These are phyloP conservation scores for Staphylotrichum tortipilum DNA, from an alignment of 495 filamentous ascomycete species.

Conservation along the genomic window DNA sequence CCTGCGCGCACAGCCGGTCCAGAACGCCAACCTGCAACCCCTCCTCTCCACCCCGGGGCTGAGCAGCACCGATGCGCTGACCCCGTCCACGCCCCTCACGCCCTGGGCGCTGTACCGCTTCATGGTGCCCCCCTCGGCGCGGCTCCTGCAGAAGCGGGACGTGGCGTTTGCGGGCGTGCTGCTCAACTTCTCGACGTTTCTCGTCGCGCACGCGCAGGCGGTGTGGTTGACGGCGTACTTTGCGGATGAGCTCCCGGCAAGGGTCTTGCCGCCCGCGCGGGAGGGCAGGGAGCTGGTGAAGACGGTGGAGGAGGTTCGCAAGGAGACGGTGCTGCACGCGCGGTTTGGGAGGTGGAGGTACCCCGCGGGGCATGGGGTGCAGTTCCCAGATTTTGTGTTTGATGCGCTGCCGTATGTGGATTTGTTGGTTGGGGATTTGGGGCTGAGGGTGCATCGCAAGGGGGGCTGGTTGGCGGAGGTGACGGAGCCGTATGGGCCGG, in stretches of 20 bases:
- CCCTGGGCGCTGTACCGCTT: constrained; percentile 55
- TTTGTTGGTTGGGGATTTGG: constrained; percentile 58
- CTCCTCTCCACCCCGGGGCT: constrained; percentile 32
- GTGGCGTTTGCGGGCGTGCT: constrained; percentile 61
- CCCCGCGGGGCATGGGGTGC: constrained; percentile 53
- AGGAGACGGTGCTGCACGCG: constrained; percentile 54
- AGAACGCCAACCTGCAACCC: constrained; percentile 36
- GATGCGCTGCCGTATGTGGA: constrained; percentile 74
- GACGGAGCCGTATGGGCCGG: constrained; percentile 47
- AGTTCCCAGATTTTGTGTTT: constrained; percentile 65
- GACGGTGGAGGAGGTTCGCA: constrained; percentile 27
- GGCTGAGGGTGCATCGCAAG: constrained; percentile 40
- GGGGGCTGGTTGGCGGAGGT: constrained; percentile 40
- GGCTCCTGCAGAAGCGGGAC: constrained; percentile 44
- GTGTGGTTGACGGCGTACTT: constrained; percentile 65
- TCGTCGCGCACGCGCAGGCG: constrained; percentile 58
- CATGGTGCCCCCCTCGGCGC: constrained; percentile 53
- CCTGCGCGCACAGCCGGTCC: constrained; percentile 39
- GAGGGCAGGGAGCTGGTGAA: no score
- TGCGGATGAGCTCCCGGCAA: constrained; percentile 27
- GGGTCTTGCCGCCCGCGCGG: constrained; percentile 9
- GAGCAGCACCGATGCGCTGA: constrained; percentile 24
- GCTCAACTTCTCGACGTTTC: constrained; percentile 53
- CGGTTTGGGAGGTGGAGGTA: constrained; percentile 65
- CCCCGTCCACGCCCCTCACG: constrained; percentile 28